phyloP scores from a whole-genome alignment of 371 early-diverging fungal species.

The Parasitella parasitica region DNA sequence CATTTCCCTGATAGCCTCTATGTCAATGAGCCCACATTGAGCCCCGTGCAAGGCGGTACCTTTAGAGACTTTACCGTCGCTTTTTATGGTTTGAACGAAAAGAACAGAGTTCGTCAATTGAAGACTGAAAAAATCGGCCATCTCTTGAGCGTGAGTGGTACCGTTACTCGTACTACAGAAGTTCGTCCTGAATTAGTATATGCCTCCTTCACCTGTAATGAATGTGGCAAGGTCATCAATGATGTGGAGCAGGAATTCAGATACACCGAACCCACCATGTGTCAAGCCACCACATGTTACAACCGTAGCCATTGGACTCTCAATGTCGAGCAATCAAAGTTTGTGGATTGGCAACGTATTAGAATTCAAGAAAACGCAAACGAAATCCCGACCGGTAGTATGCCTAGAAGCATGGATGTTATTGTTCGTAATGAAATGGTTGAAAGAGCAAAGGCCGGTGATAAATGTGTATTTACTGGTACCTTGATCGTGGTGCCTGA shows the following conservation, averaged over 20 bases:
- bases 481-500: slow-evolving; percentile 96
- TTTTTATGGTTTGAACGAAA: slow-evolving; percentile 70
- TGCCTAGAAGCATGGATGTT: slow-evolving; percentile 98
- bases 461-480: slow-evolving; percentile 92
- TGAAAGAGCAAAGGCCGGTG: slow-evolving; percentile 98
- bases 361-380: slow-evolving; percentile 97
- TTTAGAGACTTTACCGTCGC: slow-evolving; percentile 74
- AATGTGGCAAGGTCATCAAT: slow-evolving; percentile 82
- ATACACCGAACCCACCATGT: slow-evolving; percentile 97
- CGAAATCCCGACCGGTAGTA: slow-evolving; percentile 97
- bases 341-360: slow-evolving; percentile 98
- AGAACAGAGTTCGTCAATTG: slow-evolving; percentile 82
- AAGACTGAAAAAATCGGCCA: slow-evolving; percentile 86
- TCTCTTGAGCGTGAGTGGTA: slow-evolving; percentile 89
- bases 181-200: slow-evolving; percentile 96
- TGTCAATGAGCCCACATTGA: slow-evolving; percentile 35
- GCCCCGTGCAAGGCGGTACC: slow-evolving; percentile 24
- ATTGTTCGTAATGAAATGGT: slow-evolving; percentile 96
- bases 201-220: slow-evolving; percentile 93
- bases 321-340: slow-evolving; percentile 84
- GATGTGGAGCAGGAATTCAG: slow-evolving; percentile 96
- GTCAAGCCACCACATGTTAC: slow-evolving; percentile 86
- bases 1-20: slow-evolving; percentile 67
- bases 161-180: slow-evolving; percentile 98
- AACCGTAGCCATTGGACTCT: slow-evolving; percentile 88